Evolutionary conservation across 768 basidiomycete species (phyloP).

Genomic region (Tulasnella sp.): DNA sequence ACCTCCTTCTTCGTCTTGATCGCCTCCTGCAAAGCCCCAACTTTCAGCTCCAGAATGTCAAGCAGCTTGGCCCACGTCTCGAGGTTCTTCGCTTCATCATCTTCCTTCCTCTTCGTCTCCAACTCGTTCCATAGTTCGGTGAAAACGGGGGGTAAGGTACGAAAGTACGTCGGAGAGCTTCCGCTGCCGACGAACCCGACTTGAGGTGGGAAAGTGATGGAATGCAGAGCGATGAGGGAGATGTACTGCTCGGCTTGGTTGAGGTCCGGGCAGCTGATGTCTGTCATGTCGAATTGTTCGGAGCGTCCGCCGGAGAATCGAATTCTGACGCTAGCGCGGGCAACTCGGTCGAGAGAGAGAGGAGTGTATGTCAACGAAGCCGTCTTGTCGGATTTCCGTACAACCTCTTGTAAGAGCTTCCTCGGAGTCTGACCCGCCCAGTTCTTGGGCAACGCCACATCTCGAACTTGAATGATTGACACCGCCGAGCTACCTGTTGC

Average conservation of each 20-base stretch:
- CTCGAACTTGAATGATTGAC: slow-evolving; percentile 36
- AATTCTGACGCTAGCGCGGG: slow-evolving; percentile 58
- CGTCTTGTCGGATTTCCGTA: slow-evolving; percentile 57
- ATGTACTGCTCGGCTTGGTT: slow-evolving; percentile 84
- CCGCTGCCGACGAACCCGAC: slow-evolving; percentile 49
- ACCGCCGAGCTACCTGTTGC: slow-evolving; percentile 32
- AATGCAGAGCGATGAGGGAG: slow-evolving; percentile 73
- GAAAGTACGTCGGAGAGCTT: slow-evolving; percentile 51
- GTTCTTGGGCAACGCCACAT: slow-evolving; percentile 76
- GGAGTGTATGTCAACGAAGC: slow-evolving; percentile 57
- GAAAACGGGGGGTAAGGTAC: slow-evolving; percentile 68
- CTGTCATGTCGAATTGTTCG: slow-evolving; percentile 70
- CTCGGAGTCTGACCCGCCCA: slow-evolving; percentile 78
- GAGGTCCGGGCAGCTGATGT: slow-evolving; percentile 67
- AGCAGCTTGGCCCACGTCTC: slow-evolving; percentile 58
- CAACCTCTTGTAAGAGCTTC: slow-evolving; percentile 51
- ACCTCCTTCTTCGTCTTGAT: neutral
- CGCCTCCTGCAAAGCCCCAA: slow-evolving; percentile 21
- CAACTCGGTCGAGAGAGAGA: slow-evolving; percentile 63
- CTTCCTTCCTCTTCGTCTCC: slow-evolving; percentile 47
- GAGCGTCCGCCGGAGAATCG: slow-evolving; percentile 52
- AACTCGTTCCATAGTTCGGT: slow-evolving; percentile 90
- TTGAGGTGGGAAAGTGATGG: slow-evolving; percentile 50
- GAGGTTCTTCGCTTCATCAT: slow-evolving; percentile 55
- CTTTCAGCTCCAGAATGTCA: slow-evolving; percentile 50